These are phyloP conservation scores for Starmerella etchellsii DNA, from an alignment of 805 yeast genomes.

Conservation along the genomic window DNA sequence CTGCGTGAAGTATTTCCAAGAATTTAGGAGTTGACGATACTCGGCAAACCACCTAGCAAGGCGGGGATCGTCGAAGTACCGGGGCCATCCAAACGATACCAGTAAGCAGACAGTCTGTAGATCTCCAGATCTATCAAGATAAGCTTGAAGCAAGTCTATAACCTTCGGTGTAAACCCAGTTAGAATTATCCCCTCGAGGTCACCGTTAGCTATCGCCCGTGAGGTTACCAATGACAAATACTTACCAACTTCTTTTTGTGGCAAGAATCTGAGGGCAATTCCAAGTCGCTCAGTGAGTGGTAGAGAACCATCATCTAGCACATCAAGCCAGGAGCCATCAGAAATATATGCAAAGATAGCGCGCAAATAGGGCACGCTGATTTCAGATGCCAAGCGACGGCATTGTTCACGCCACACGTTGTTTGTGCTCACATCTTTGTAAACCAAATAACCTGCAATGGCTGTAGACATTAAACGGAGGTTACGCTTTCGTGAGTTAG, in stretches of 20 bases:
- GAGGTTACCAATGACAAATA: constrained; percentile 61
- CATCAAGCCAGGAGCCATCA: constrained; percentile 94
- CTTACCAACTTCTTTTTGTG: constrained; percentile 59
- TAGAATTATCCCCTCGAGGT: constrained; percentile 75
- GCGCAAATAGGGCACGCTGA: constrained; percentile 77
- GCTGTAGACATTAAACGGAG: constrained; percentile 81
- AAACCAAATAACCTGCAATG: constrained; percentile 74
- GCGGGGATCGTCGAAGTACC: constrained; percentile 61
- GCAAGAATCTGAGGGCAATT: constrained; percentile 72
- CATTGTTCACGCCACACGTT: constrained; percentile 91
- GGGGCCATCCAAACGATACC: constrained; percentile 68
- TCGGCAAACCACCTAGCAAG: constrained; percentile 67
- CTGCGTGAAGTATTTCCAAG: constrained; percentile 66
- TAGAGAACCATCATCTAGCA: constrained; percentile 73
- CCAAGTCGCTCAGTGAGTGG: constrained; percentile 84
- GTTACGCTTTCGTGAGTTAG: constrained; percentile 57
- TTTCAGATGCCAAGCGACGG: constrained; percentile 71
- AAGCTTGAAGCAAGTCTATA: constrained; percentile 67
- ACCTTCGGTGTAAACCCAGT: constrained; percentile 89
- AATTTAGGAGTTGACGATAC: constrained; percentile 55
- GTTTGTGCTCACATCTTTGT: constrained; percentile 41
- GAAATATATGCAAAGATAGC: constrained; percentile 90
- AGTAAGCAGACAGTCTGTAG: constrained; percentile 84
- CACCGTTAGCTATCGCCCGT: constrained; percentile 63
- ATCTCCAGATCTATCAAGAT: constrained; percentile 78